A percentile compares a stretch with the other conserved stretches of the same genome.
phyloP scores from a whole-genome alignment of 805 yeast genomes.

The Priceomyces fermenticarens region DNA sequence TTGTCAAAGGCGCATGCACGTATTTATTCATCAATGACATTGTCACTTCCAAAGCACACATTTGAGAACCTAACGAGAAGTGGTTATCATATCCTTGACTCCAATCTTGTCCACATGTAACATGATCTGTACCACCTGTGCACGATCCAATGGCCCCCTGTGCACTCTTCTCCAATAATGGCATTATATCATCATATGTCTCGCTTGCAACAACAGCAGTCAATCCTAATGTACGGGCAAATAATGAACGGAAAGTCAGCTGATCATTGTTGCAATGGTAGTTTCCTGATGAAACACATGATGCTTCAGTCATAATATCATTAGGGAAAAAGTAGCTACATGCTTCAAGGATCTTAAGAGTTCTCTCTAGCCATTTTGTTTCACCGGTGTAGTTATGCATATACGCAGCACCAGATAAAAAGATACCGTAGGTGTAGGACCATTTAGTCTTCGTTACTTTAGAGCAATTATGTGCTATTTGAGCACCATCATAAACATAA shows the following conservation, averaged over 20 bases:
- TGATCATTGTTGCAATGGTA: conserved; percentile 67
- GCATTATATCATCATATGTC: conserved; percentile 39
- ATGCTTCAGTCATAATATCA: conserved; percentile 56
- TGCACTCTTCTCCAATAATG: conserved; percentile 50
- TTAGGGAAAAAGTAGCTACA: conserved; percentile 40
- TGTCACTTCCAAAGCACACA: conserved; percentile 68
- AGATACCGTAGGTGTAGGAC: conserved; percentile 70
- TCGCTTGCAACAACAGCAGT: conserved; percentile 55
- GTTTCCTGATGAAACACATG: conserved; percentile 48
- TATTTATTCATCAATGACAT: conserved; percentile 29
- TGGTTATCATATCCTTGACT: conserved; percentile 58
- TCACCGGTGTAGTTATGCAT: conserved; percentile 60
- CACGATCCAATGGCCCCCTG: conserved; percentile 75
- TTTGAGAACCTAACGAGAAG: conserved; percentile 84
- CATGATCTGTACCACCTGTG: conserved; percentile 81
- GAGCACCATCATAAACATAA: conserved; percentile 57
- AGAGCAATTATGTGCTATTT: conserved; percentile 46
- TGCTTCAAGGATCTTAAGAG: conserved; percentile 34
- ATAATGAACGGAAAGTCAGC: conserved; percentile 69
- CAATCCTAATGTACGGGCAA: conserved; percentile 59
- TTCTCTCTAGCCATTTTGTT: conserved; percentile 38
- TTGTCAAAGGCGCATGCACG: conserved; percentile 29
- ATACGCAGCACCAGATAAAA: conserved; percentile 68
- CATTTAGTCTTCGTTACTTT: conserved; percentile 52
- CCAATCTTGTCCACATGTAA: conserved; percentile 85